These are phyloP conservation scores for Cicer bijugum DNA, from an alignment of 306 rosid genomes.

Conservation along the genomic window DNA sequence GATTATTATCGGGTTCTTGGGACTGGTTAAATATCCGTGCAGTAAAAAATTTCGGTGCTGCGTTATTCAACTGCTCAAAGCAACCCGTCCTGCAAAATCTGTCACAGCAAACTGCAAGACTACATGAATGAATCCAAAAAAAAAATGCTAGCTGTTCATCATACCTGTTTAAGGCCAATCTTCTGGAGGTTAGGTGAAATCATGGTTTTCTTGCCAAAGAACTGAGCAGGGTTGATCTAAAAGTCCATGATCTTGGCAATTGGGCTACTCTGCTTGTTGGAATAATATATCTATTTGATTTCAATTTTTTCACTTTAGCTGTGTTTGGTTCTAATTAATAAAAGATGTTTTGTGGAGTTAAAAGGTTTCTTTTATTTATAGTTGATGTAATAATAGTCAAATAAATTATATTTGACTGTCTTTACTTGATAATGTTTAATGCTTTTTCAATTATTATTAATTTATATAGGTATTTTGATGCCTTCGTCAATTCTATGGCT, in stretches of 20 bases:
- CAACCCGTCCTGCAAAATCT: constrained; percentile 43
- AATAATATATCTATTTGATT: constrained; percentile 17
- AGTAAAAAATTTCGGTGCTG: constrained; percentile 49
- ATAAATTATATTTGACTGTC: constrained; percentile 13
- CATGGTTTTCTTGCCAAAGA: constrained; percentile 45
- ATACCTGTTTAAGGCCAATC: constrained; percentile 30
- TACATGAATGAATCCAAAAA: constrained; percentile 17
- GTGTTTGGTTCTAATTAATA: background rate
- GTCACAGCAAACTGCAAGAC: constrained; percentile 47
- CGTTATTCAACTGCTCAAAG: constrained; percentile 50
- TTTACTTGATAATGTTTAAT: constrained; percentile 9
- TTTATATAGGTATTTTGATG: constrained; percentile 11
- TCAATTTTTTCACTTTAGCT: constrained; percentile 25
- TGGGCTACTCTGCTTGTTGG: constrained; percentile 44
- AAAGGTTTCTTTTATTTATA: background rate
- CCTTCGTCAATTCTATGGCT: constrained; percentile 7
- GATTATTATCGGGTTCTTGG: constrained; percentile 44
- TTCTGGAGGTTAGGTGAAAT: constrained; percentile 42
- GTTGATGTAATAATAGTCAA: background rate
- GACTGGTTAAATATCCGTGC: constrained; percentile 42
- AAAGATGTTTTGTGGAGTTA: constrained; percentile 18
- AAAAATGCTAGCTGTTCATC: constrained; percentile 30
- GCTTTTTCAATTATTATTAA: background rate
- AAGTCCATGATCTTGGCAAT: constrained; percentile 35
- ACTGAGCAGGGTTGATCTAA: constrained; percentile 43